These are phyloP conservation scores for Entomortierella lignicola DNA, from an alignment of 192 early-diverging fungal genomes.

Conservation along the genomic window DNA sequence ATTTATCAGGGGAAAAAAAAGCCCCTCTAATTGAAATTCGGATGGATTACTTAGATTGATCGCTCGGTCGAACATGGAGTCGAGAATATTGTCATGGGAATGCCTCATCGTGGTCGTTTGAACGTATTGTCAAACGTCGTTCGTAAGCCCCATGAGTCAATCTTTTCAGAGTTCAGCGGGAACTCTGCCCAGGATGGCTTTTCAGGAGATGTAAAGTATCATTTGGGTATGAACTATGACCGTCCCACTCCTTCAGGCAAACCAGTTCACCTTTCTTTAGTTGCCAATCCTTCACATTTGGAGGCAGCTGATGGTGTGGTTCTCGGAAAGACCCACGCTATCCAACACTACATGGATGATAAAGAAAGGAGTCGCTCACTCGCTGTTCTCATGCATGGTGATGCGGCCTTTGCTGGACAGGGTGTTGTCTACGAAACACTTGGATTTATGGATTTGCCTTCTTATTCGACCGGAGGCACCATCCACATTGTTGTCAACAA, in stretches of 20 bases:
- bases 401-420: slow-evolving; percentile 98
- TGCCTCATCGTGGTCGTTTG: slow-evolving; percentile 98
- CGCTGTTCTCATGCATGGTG: slow-evolving; percentile 96
- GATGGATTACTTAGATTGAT: slow-evolving; percentile 75
- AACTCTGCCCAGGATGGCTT: slow-evolving; percentile 88
- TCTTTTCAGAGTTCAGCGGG: slow-evolving; percentile 98
- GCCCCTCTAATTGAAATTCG: background rate
- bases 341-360: slow-evolving; percentile 94
- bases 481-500: slow-evolving; percentile 97
- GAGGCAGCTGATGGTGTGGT: slow-evolving; percentile 98
- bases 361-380: slow-evolving; percentile 83
- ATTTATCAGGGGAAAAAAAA: background rate
- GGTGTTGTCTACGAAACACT: slow-evolving; percentile 98
- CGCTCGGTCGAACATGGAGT: slow-evolving; percentile 95
- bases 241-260: slow-evolving; percentile 97
- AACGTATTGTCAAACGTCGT: slow-evolving; percentile 99
- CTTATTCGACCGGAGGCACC: slow-evolving; percentile 96
- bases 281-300: slow-evolving; percentile 98
- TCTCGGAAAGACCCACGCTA: slow-evolving; percentile 96
- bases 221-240: slow-evolving; percentile 94
- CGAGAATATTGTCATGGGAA: slow-evolving; percentile 96
- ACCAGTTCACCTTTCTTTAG: slow-evolving; percentile 96
- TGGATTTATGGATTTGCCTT: slow-evolving; percentile 94
- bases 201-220: slow-evolving; percentile 97
- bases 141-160: slow-evolving; percentile 97